Base-by-base conservation (phyloP, 345 rosid genomes). In the Gossypium sturtianum region DNA sequence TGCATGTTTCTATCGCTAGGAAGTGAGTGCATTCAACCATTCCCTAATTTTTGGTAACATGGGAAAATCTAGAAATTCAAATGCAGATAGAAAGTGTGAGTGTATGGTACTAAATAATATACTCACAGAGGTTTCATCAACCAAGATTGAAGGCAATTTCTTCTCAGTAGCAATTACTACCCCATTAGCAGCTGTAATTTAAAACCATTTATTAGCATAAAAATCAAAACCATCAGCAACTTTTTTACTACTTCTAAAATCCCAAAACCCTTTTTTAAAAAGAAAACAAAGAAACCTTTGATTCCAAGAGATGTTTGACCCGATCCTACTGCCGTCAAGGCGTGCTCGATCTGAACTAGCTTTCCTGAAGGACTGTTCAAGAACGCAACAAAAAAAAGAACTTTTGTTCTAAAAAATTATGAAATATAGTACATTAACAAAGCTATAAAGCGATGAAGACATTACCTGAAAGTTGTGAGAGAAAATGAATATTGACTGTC, bases 341-440 rank as follows among this genome's bases (percentile, higher is more conserved):
- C 98, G 74, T 94, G 97, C 78, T 94, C 97, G 54, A 90, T 94
- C 93, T 94, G 97, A 80, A 94, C 98, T 34, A 94, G 93, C 92
- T 94, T 92, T 19, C 98, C 97, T n/a, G 98, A 92, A 74, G 98
- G 98, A 75, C 97, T 94, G 87, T 56, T 20, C 41, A 53, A 82
- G 25, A 64, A 25, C 53, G 67, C 20, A 61, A 59, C 57, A 54
- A 19, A 57, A 1, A 4, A 12, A 12, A 59, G 1, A 70, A 51
- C 64, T 75, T 47, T 47, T 59, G 12, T 9, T 57, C 27, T 9
- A 82, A n/a, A 17, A 20, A 56, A 10, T 19, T 56, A 53, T 53
- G 19, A 7, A 53, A 53, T 34, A 5, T 10, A 43, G 57, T 23
- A 6, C 9, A 78, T 57, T 58, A n/a, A 8, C 53, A 48, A 43